A percentile compares a stretch with the other conserved stretches of the same genome.
Evolutionary conservation across 345 rosid genomes (phyloP).

Genomic region (Rhodamnia rubescens): DNA sequence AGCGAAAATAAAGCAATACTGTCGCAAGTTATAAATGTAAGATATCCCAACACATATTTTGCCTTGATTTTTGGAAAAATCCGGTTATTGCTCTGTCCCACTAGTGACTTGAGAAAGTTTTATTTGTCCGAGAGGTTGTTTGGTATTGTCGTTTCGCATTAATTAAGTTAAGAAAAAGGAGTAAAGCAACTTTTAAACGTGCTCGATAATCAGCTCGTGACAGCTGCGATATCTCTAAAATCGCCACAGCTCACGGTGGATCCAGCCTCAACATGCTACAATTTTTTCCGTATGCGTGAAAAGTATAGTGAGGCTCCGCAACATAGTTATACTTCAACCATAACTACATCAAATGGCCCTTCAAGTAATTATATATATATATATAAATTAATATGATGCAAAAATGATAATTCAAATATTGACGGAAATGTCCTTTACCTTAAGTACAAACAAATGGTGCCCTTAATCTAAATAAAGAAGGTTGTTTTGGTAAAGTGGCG

Average conservation of each 20-base stretch:
- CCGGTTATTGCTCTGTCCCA: fast-evolving
- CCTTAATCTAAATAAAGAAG: neutral
- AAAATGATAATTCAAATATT: neutral
- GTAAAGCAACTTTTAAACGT: fast-evolving
- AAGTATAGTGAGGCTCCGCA: neutral
- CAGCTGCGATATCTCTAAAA: neutral
- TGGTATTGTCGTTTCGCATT: neutral
- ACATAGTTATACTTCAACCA: neutral
- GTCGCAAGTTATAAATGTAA: neutral
- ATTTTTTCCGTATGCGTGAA: fast-evolving
- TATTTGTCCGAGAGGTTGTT: neutral
- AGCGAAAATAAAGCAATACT: neutral
- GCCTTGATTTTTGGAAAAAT: neutral
- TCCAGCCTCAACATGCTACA: fast-evolving
- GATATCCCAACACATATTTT: neutral
- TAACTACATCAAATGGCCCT: neutral
- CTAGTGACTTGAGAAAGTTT: neutral
- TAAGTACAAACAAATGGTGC: neutral
- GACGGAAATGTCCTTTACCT: neutral
- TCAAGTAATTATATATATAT: too few species aligned
- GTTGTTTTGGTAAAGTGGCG: neutral
- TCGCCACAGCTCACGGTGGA: fast-evolving
- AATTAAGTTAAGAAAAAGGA: neutral
- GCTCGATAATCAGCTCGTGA: neutral
- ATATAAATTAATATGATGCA: too few species aligned